Conservation (phyloP, 192 early-diverging fungal species). For the Oehlia diaphana region DNA sequence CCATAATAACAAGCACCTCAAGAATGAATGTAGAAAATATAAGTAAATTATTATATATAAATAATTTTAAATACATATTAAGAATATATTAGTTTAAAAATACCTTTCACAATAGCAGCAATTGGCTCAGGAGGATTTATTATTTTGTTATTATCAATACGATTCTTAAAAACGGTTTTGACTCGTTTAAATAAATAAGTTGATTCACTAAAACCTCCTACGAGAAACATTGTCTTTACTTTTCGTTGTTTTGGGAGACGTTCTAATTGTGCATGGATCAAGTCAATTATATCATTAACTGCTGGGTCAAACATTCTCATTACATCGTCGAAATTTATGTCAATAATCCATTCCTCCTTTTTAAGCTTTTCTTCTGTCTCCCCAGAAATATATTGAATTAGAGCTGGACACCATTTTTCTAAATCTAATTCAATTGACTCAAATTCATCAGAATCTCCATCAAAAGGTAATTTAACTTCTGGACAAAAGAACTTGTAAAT, state of each 20-base stretch:
- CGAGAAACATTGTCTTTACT: conserved; percentile 51
- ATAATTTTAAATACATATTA: too few relatives aligned
- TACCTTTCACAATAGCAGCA: conserved; percentile 54
- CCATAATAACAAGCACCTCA: conserved; percentile 33
- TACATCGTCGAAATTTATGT: conserved; percentile 48
- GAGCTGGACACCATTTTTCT: conserved; percentile 3
- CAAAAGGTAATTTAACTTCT: conserved; percentile 11
- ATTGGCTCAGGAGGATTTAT: conserved; percentile 54
- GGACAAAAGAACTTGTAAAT: conserved; percentile 13
- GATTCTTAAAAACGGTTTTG: conserved; percentile 44
- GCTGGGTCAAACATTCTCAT: conserved; percentile 58
- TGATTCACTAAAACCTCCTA: conserved; percentile 58
- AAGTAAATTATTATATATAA: too few relatives aligned
- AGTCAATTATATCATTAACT: conserved; percentile 46
- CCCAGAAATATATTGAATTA: conserved; percentile 22
- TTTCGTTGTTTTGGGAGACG: conserved; percentile 32
- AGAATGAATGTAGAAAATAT: neutral
- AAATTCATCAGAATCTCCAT: neutral
- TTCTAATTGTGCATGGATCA: conserved; percentile 53
- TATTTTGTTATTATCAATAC: conserved; percentile 43
- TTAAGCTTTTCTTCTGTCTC: conserved; percentile 32
- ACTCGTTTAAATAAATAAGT: conserved; percentile 50
- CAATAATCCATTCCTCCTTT: conserved; percentile 39
- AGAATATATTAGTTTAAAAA: conserved; percentile 31
- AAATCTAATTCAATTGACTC: conserved; percentile 3